Conservation (phyloP, 257 asterid species). For the Nicotiana attenuata region DNA sequence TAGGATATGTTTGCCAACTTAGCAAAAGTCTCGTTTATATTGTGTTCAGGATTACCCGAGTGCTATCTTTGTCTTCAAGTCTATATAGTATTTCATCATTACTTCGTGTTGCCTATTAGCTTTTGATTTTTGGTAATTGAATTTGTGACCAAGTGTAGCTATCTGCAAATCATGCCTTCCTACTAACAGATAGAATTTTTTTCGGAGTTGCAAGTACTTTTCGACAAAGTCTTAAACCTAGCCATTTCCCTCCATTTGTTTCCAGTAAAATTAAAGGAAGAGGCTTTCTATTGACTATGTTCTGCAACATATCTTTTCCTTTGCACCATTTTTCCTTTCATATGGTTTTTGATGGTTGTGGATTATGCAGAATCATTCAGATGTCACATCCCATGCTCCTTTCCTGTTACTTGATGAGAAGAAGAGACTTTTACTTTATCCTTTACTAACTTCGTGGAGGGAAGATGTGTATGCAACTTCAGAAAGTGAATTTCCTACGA, state of each 20-base stretch:
- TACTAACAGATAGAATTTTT: neutral
- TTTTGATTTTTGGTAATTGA: neutral
- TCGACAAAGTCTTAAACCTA: neutral
- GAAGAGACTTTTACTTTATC: constrained; percentile 55
- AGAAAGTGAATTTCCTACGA: constrained; percentile 45
- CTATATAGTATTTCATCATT: neutral
- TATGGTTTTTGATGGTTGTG: constrained; percentile 2
- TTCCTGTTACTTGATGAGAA: constrained; percentile 63
- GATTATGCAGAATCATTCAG: constrained; percentile 50
- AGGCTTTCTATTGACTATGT: neutral
- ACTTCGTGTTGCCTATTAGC: neutral
- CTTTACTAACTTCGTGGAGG: constrained; percentile 34
- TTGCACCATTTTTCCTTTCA: neutral
- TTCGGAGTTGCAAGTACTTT: neutral
- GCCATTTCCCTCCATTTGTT: neutral
- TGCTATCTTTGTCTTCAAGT: neutral
- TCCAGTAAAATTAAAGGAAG: neutral
- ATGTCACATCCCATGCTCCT: constrained; percentile 39
- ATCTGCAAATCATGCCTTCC: neutral
- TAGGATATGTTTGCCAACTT: neutral
- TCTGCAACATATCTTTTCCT: neutral
- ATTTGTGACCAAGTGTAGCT: neutral
- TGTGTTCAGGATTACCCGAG: neutral
- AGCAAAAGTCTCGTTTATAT: neutral
- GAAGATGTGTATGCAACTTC: constrained; percentile 38